A percentile compares a stretch with the other conserved stretches of the same genome.
Evolutionary conservation across 768 basidiomycete genomes (phyloP).

Genomic region (Rhodotorula graminis): DNA sequence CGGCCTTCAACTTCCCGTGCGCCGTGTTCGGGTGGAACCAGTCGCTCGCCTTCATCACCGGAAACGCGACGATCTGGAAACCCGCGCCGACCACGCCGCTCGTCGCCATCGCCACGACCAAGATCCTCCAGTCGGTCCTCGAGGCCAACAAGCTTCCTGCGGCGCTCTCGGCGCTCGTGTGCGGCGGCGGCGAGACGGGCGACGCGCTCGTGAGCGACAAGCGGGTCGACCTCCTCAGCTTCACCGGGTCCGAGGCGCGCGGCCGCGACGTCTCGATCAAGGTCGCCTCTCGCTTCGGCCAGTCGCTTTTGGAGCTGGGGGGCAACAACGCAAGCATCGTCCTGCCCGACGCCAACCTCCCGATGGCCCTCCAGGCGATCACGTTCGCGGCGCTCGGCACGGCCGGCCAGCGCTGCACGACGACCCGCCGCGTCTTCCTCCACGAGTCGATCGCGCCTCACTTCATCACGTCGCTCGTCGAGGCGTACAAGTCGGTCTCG

Average conservation of each 20-base stretch:
- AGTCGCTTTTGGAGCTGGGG: slow-evolving; percentile 77
- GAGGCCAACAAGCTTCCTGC: slow-evolving; percentile 78
- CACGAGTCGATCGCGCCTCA: slow-evolving; percentile 71
- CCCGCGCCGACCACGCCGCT: slow-evolving; percentile 78
- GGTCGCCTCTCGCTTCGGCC: slow-evolving; percentile 83
- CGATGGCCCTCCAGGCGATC: slow-evolving; percentile 79
- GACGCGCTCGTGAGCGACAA: slow-evolving; percentile 68
- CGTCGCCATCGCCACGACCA: slow-evolving; percentile 76
- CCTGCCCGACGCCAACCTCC: slow-evolving; percentile 87
- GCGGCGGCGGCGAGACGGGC: slow-evolving; percentile 75
- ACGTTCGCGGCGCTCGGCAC: slow-evolving; percentile 92
- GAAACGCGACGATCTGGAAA: slow-evolving; percentile 94
- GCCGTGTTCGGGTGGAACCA: slow-evolving; percentile 87
- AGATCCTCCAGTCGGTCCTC: slow-evolving; percentile 72
- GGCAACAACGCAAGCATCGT: slow-evolving; percentile 94
- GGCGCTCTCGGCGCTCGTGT: slow-evolving; percentile 74
- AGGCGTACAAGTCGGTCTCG: slow-evolving; percentile 62
- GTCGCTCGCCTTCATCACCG: slow-evolving; percentile 76
- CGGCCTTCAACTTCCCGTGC: slow-evolving; percentile 95
- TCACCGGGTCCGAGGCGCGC: slow-evolving; percentile 86
- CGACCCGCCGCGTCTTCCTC: slow-evolving; percentile 82
- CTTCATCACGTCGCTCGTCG: slow-evolving; percentile 70
- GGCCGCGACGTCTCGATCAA: slow-evolving; percentile 81
- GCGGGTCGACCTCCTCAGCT: slow-evolving; percentile 81
- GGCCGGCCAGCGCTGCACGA: slow-evolving; percentile 66